Base-by-base conservation (phyloP, 306 rosid species). In the Prunus davidiana region DNA sequence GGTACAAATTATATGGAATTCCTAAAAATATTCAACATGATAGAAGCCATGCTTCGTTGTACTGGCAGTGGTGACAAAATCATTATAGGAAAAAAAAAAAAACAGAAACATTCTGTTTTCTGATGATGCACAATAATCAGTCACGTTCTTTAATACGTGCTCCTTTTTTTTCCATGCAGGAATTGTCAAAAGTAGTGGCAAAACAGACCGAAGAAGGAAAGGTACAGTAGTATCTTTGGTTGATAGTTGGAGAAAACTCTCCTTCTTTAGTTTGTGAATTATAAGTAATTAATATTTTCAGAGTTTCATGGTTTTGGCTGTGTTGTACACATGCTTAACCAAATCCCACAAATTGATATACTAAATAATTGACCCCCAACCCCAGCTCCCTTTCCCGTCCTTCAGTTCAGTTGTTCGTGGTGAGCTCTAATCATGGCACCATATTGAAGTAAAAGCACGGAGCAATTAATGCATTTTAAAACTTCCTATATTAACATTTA, bases 151-250 rank as follows among this genome's bases (percentile, higher is more conserved):
- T 50, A 49, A 63, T 43, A 13, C 8, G 24, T 47, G 10, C 46
- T 77, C 16, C 50, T 18, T 15, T 28, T 18, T 18, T 19, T 41
- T 72, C 5, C 79, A 41, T 83, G 19, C 89, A 95, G 99, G 97
- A 95, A 81, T 76, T 95, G 72, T 79, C 89, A 8, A 95, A 95
- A 86, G 62, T 91, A 77, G 99, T 87, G 77, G 86, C 97, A 55
- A 95, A 95, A 85, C 97, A 88, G 81, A 79, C 92, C 41, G 99
- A 95, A 88, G 99, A 95, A 76, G 99, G 99, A 80, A 95, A 95
- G 97, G 99, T 95, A 89, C 50, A 15, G 41, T 82, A 47, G 22
- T 78, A 64, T 45, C 19, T 38, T 46, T 64, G 11, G n/a, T 60
- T 63, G 67, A 65, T 64, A 45, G 55, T 77, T 84, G 67, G 65